A percentile compares a stretch with the other conserved stretches of the same genome.
These are phyloP conservation scores for Orbilia quercus DNA, from an alignment of 2,329 filamentous ascomycete species.

Conservation along the genomic window DNA sequence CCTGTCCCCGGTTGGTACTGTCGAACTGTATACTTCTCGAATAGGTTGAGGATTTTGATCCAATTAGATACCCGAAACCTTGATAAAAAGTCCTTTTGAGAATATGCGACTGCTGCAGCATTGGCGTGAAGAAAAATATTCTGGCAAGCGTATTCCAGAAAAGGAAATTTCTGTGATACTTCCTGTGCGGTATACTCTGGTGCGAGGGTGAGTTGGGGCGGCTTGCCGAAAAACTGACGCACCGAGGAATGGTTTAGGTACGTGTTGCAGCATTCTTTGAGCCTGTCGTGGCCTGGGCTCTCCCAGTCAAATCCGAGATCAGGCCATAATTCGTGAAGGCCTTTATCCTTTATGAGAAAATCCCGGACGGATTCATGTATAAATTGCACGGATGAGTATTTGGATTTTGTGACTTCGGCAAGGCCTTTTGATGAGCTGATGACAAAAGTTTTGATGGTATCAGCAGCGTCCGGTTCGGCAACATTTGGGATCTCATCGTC, in stretches of 20 bases:
- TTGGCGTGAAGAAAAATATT: conserved; percentile 65
- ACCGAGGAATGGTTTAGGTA: conserved; percentile 62
- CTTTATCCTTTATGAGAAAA: conserved; percentile 61
- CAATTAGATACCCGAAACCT: conserved; percentile 60
- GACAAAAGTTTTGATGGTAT: conserved; percentile 55
- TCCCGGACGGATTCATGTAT: conserved; percentile 63
- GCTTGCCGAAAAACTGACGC: not conserved
- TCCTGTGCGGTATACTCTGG: conserved; percentile 29
- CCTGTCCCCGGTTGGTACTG: conserved; percentile 59
- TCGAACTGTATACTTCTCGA: conserved; percentile 59
- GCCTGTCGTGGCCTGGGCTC: conserved; percentile 63
- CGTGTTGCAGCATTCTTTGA: conserved; percentile 65
- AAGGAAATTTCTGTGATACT: conserved; percentile 62
- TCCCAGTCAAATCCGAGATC: conserved; percentile 34
- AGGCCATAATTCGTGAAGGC: conserved; percentile 53
- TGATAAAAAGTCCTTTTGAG: conserved; percentile 62
- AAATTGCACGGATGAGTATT: conserved; percentile 61
- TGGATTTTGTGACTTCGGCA: conserved; percentile 60
- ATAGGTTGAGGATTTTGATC: conserved; percentile 61
- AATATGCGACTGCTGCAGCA: conserved; percentile 60
- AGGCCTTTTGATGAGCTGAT: conserved; percentile 61
- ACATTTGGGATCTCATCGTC: conserved; percentile 29
- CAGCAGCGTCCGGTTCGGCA: conserved; percentile 2
- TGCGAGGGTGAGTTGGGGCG: conserved; percentile 56
- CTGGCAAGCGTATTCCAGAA: conserved; percentile 66